These are phyloP conservation scores for Inonotus hispidus DNA, from an alignment of 1,284 basidiomycete species.

Conservation along the genomic window DNA sequence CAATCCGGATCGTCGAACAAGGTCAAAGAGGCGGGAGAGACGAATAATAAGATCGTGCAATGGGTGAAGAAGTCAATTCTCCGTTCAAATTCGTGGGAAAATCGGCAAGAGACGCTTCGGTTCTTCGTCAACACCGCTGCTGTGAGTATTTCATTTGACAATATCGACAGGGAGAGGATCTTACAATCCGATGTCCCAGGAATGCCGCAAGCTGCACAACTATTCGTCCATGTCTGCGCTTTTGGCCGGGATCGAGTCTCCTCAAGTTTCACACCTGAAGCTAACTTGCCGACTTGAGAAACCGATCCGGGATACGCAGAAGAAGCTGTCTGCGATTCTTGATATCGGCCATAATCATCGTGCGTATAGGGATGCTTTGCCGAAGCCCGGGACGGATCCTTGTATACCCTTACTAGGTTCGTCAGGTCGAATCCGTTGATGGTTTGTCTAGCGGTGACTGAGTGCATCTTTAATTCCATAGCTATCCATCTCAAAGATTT, in stretches of 20 bases:
- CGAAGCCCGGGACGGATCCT: constrained; percentile 21
- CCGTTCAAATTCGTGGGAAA: constrained; percentile 32
- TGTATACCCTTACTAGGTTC: constrained; percentile 39
- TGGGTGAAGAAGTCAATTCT: constrained; percentile 41
- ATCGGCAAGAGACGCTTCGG: constrained; percentile 33
- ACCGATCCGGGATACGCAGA: constrained; percentile 28
- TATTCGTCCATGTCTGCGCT: constrained; percentile 40
- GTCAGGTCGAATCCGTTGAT: constrained; percentile 2
- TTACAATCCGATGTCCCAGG: constrained; percentile 24
- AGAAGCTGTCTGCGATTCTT: constrained; percentile 32
- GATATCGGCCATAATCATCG: constrained; percentile 32
- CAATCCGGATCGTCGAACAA: constrained; percentile 29
- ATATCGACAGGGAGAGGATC: not conserved
- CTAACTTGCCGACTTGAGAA: constrained; percentile 31
- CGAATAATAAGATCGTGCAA: constrained; percentile 36
- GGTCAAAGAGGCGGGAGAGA: constrained; percentile 24
- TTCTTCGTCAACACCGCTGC: constrained; percentile 39
- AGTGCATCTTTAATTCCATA: constrained; percentile 17
- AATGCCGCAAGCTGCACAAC: constrained; percentile 38
- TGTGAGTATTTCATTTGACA: constrained; percentile 23
- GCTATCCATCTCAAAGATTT: constrained; percentile 39
- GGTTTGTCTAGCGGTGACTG: not conserved
- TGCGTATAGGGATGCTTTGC: constrained; percentile 33
- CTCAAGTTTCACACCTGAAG: constrained; percentile 32
- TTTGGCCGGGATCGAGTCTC: constrained; percentile 36